Conservation (phyloP, 2,329 filamentous ascomycete genomes). For the Fusarium euwallaceae region DNA sequence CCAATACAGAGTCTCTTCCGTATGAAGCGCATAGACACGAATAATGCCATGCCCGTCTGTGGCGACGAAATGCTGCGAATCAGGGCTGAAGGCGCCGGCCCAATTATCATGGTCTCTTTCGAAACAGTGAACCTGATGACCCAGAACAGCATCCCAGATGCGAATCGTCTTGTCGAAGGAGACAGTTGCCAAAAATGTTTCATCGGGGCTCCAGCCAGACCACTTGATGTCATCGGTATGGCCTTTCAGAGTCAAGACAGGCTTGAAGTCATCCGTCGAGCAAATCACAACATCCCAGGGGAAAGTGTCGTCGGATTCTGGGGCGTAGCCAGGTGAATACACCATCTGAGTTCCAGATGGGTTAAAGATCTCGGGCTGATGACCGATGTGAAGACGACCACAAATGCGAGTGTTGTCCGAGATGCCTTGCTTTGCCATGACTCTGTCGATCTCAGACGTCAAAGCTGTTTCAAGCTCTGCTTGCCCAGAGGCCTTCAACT, state of each 20-base stretch:
- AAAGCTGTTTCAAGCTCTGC: neutral
- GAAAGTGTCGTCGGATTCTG: neutral
- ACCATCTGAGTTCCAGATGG: constrained; percentile 13
- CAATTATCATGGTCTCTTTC: constrained; percentile 20
- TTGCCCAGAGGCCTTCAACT: neutral
- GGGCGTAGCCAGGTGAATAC: constrained; percentile 4
- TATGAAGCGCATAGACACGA: neutral
- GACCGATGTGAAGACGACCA: neutral
- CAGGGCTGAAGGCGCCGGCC: constrained; percentile 18
- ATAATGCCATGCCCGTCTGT: constrained; percentile 19
- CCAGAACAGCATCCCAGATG: constrained; percentile 18
- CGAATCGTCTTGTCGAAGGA: constrained; percentile 23
- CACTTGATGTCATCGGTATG: constrained; percentile 25
- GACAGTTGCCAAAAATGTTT: constrained; percentile 24
- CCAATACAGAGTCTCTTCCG: constrained; percentile 5
- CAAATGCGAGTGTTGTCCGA: constrained; percentile 7
- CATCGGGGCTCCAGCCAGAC: constrained; percentile 29
- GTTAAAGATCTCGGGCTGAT: constrained; percentile 13
- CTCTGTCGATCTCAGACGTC: neutral
- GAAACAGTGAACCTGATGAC: constrained; percentile 10
- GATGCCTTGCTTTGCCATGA: neutral
- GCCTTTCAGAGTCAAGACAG: neutral
- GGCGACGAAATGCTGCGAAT: constrained; percentile 10
- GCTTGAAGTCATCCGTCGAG: neutral
- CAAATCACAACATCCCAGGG: constrained; percentile 17